phyloP scores from a whole-genome alignment of 257 asterid species.

The Solanum chilense region DNA sequence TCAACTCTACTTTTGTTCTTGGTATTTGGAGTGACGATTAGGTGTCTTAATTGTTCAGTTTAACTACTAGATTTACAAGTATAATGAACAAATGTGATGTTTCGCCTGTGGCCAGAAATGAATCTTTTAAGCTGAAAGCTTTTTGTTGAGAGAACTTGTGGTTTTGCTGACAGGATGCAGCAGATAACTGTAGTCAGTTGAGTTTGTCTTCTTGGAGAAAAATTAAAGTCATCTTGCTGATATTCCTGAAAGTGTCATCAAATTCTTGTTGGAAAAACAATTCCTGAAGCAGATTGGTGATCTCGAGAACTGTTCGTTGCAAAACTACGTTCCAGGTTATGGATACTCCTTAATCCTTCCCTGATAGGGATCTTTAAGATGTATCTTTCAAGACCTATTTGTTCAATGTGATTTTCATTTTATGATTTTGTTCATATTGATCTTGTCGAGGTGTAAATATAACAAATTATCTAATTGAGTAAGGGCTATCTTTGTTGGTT shows the following conservation, averaged over 20 bases:
- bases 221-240: slow-evolving; percentile 42
- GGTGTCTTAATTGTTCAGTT: not conserved
- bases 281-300: slow-evolving; percentile 52
- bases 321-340: slow-evolving; percentile 59
- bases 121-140: not conserved
- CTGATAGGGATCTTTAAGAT: not conserved
- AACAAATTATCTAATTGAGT: not conserved
- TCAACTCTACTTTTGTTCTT: not conserved
- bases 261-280: not conserved
- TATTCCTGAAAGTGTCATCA: slow-evolving; percentile 33
- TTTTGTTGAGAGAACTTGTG: slow-evolving; percentile 2
- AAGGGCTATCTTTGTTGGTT: not conserved
- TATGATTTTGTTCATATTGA: not conserved
- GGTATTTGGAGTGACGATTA: not conserved
- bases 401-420: not conserved
- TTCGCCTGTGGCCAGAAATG: not conserved
- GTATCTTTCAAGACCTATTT: too few relatives aligned
- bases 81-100: not conserved
- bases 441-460: not conserved
- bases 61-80: not conserved
- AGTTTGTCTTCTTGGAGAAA: slow-evolving; percentile 58
- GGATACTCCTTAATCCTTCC: not conserved
- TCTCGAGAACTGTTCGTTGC: slow-evolving; percentile 62
- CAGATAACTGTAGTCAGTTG: slow-evolving; percentile 49
- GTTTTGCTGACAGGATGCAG: slow-evolving; percentile 56